Percentiles rank a stretch among this genome's conserved stretches.
Conservation (phyloP, 2,329 filamentous ascomycete genomes). For the Neonectria punicea region DNA sequence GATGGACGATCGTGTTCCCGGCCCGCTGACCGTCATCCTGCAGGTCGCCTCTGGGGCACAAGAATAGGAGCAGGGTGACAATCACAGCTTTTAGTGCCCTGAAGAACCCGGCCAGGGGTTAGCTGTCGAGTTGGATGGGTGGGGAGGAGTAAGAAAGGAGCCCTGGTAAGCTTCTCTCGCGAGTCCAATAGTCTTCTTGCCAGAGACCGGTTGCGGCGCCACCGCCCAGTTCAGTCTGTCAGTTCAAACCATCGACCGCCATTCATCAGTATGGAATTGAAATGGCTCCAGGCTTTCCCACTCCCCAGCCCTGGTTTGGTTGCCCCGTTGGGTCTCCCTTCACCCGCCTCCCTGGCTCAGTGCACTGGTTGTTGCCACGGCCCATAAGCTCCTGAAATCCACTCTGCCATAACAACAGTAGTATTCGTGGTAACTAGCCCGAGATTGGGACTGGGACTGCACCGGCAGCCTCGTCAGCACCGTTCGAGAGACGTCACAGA, state of each 20-base stretch:
- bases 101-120: slow-evolving; percentile 30
- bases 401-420: slow-evolving; percentile 25
- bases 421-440: slow-evolving; percentile 10
- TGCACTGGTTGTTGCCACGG: slow-evolving; percentile 28
- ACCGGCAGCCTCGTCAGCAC: slow-evolving; percentile 40
- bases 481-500: slow-evolving; percentile 31
- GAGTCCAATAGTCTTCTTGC: slow-evolving; percentile 21
- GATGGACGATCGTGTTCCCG: slow-evolving; percentile 8
- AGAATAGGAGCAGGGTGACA: not conserved
- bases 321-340: slow-evolving; percentile 3
- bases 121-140: slow-evolving; percentile 29
- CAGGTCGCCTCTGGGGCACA: slow-evolving; percentile 4
- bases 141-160: slow-evolving; percentile 23
- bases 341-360: slow-evolving; percentile 15
- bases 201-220: slow-evolving; percentile 19
- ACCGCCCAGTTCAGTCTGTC: not conserved
- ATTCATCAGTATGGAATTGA: slow-evolving; percentile 12
- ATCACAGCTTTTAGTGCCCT: slow-evolving; percentile 5
- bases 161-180: slow-evolving; percentile 25
- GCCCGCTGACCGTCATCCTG: slow-evolving; percentile 8
- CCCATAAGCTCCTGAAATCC: slow-evolving; percentile 31
- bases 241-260: not conserved
- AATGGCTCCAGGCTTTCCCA: not conserved
- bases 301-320: not conserved
- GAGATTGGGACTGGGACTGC: slow-evolving; percentile 26